Base-by-base conservation (phyloP, 352 stramenopile species). In the Aphanomyces astaci region DNA sequence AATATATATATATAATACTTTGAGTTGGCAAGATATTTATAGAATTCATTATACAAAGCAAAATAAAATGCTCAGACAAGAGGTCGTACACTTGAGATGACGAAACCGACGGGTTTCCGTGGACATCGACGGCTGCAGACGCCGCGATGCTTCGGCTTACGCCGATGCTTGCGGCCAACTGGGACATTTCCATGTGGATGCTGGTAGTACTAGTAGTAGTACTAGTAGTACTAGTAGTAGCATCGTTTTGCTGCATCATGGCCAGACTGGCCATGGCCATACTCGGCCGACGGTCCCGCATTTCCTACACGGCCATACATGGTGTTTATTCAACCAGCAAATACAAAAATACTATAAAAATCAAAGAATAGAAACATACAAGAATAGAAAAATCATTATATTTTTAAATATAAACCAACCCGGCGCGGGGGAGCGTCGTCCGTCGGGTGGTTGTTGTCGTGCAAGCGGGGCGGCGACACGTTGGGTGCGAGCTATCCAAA, bases 131-230 rank as follows among this genome's bases (percentile, higher is more conserved):
- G 45, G 45, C 45, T 43, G 36, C 36, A 7, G 36, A 43, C 36
- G 36, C 36, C 4, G 45, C 45, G 22, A 94, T 90, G 52, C 79
- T 85, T 19, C 82, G 82, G 11, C 78, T 82, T 36, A 92, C 70
- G 32, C 84, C 87, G 1, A 95, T 77, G 39, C 84, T 93, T 4
- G 85, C 86, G 0, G 88, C 89, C 31, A 96, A 72, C 1, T 75
- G 88, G 39, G 87, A 83, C 55, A 96, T 96, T 67, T 94, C 79
- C 1, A 86, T 71, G 63, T 93, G 84, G 43, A 96, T 64, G 45
- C 95, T 89, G 3, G 77, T 89, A 3, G n/a, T n/a, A n/a, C n/a
- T n/a, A n/a, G n/a, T n/a, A n/a, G n/a, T n/a, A n/a, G n/a, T n/a
- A n/a, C n/a, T n/a, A n/a, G n/a, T n/a, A n/a, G n/a, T n/a, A n/a